Evolutionary conservation across 148 eudicot species (phyloP), one percentile per base, ranked within the genome.

Genomic region (Mesembryanthemum crystallinum): DNA sequence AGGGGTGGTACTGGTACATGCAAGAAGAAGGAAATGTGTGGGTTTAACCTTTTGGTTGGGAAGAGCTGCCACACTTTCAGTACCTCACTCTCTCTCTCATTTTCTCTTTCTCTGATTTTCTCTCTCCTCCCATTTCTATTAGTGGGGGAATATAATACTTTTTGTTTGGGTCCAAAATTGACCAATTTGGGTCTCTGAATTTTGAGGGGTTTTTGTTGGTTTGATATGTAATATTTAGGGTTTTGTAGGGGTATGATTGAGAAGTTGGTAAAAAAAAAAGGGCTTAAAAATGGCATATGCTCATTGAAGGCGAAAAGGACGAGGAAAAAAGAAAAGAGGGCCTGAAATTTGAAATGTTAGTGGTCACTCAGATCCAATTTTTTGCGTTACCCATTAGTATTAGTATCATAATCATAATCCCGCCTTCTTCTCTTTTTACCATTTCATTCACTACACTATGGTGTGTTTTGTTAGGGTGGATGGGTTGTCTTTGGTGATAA

Each of bases 101-200:
- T 4, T 27, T 57, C 61, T n/a, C 27, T 21, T 27, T 57, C 60
- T n/a, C 61, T 23, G 11, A 18, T 9, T 7, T 9, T 57, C n/a
- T 54, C 58, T 18, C n/a, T 15, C n/a, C n/a, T n/a, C n/a, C n/a
- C n/a, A n/a, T n/a, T n/a, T 17, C 3, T 3, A 17, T 3, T 54
- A 3, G 13, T 17, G 13, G n/a, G 23, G 23, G 23, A 7, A 21
- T 5, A n/a, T 7, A 5, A 33, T 32, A 7, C n/a, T n/a, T n/a
- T n/a, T n/a, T n/a, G 28, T 63, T 63, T 28, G 37, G 12, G 2
- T 1, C 8, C 0, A 2, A 28, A 67, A 67, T 39, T 15, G 52
- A 67, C 71, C 21, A 42, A 67, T 37, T 5, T 67, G 71, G 71
- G 71, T 5, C n/a, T 57, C 24, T 54, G 25, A n/a, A 57, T 11